Conservation (phyloP, 2,329 filamentous ascomycete genomes). For the Parastagonospora avenae region DNA sequence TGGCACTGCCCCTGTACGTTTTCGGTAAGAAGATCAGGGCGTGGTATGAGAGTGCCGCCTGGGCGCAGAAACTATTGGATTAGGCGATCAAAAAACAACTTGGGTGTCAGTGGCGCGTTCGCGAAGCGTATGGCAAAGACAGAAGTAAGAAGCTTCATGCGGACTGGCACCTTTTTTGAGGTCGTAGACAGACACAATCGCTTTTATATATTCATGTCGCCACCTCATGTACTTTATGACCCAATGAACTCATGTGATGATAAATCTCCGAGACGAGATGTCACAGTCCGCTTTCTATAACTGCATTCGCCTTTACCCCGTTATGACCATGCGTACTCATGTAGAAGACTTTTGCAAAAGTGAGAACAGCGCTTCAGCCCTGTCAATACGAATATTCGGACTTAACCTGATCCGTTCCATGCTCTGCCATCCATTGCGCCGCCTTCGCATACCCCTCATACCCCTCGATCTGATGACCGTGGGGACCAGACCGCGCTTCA, state of each 20-base stretch:
- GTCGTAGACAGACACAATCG: too few species aligned
- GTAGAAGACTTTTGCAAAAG: too few species aligned
- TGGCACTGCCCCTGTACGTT: slow-evolving; percentile 12
- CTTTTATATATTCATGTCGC: too few species aligned
- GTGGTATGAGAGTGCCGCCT: slow-evolving; percentile 13
- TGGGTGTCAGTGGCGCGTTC: background rate
- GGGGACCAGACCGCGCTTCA: slow-evolving; percentile 2
- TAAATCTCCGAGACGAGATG: too few species aligned
- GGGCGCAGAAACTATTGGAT: slow-evolving; percentile 12
- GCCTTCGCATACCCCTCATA: slow-evolving; percentile 6
- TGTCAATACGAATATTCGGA: slow-evolving; percentile 4
- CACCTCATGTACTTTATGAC: too few species aligned
- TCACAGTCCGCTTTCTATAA: too few species aligned
- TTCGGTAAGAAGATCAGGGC: slow-evolving; percentile 19
- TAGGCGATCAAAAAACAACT: slow-evolving; percentile 3
- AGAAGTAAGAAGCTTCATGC: too few species aligned
- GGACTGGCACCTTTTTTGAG: too few species aligned
- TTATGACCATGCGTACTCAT: too few species aligned
- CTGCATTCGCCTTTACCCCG: too few species aligned
- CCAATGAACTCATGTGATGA: too few species aligned
- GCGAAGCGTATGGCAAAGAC: too few species aligned
- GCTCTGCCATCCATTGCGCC: slow-evolving; percentile 11
- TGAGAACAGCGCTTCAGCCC: background rate
- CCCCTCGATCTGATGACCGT: slow-evolving; percentile 4
- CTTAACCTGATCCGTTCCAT: slow-evolving; percentile 13